These are phyloP conservation scores for Pseudonitzschia pungens DNA, from an alignment of 108 stramenopile species.

Conservation along the genomic window DNA sequence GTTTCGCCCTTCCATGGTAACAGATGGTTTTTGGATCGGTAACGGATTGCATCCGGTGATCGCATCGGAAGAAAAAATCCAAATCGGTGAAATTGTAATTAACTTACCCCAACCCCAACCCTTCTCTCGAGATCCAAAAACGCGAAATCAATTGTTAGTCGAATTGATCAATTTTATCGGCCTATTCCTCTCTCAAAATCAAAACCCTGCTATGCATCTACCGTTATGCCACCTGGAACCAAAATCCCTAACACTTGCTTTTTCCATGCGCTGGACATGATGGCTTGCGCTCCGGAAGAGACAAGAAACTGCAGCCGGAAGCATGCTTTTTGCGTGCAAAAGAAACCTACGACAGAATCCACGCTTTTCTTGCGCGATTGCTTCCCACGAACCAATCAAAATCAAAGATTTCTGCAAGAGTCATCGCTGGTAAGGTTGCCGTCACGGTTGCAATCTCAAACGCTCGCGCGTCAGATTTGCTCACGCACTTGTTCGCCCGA, in stretches of 20 bases:
- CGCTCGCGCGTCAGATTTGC: slow-evolving; percentile 5
- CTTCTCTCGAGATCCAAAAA: too few species aligned
- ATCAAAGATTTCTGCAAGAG: background rate
- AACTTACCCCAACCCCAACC: too few species aligned
- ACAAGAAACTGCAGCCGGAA: background rate
- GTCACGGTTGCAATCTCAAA: background rate
- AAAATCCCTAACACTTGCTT: background rate
- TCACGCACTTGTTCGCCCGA: slow-evolving; percentile 5
- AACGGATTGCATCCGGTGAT: too few species aligned
- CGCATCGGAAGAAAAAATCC: too few species aligned
- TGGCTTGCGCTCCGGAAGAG: background rate
- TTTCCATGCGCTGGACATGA: slow-evolving; percentile 3
- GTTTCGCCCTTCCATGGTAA: too few species aligned
- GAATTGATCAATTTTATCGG: background rate
- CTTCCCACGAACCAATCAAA: background rate
- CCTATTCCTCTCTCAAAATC: too few species aligned
- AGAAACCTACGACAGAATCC: background rate
- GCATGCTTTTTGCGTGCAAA: slow-evolving; percentile 7
- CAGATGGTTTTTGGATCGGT: too few species aligned
- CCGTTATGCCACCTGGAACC: slow-evolving; percentile 1
- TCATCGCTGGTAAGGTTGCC: background rate
- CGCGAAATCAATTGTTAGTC: background rate
- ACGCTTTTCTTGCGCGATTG: background rate
- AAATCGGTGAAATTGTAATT: too few species aligned
- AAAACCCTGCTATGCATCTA: too few species aligned